A percentile compares a stretch with the other conserved stretches of the same genome.
Evolutionary conservation across 345 rosid genomes (phyloP).

Genomic region (Pseudoturritis turrita): DNA sequence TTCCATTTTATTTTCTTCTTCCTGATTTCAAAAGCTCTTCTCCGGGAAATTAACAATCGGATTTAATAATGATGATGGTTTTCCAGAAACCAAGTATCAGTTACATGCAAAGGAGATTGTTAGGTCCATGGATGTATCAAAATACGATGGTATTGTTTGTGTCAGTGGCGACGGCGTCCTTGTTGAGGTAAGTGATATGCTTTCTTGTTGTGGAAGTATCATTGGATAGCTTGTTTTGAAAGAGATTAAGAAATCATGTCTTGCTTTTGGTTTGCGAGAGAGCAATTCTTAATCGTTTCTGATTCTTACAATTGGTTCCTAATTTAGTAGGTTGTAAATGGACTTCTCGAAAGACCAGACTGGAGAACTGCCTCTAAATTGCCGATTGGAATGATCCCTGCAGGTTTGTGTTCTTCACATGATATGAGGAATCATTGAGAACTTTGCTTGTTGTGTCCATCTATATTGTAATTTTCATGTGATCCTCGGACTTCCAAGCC

Average conservation of each 20-base stretch:
- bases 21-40: neutral
- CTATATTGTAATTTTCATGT: neutral
- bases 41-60: neutral
- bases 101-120: constrained; percentile 83
- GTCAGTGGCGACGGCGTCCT: constrained; percentile 94
- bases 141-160: constrained; percentile 88
- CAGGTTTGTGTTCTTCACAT: constrained; percentile 46
- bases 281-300: no score
- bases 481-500: neutral
- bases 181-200: constrained; percentile 60
- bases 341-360: constrained; percentile 82
- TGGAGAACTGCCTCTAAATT: constrained; percentile 67
- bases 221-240: no score
- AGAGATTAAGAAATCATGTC: no score
- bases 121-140: constrained; percentile 48
- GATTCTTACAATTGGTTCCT: constrained; percentile 26
- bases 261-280: no score
- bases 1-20: neutral
- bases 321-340: constrained; percentile 93
- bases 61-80: neutral
- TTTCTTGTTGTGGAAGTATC: neutral
- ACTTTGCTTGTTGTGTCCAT: neutral
- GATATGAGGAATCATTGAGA: neutral
- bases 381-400: constrained; percentile 86
- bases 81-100: constrained; percentile 60